phyloP scores from a whole-genome alignment of 106 monocot genomes.

The Ottelia alismoides region DNA sequence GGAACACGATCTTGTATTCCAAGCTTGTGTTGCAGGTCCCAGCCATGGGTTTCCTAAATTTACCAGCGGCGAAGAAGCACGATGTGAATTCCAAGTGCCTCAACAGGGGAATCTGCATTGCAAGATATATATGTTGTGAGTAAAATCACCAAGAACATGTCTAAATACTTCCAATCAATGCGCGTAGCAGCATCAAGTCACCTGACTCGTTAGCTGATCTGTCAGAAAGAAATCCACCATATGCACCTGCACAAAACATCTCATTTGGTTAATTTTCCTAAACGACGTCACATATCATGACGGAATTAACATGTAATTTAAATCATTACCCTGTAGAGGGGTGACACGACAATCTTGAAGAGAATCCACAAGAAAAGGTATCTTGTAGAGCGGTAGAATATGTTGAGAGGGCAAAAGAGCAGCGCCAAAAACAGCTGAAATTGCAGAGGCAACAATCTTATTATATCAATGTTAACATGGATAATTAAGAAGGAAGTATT shows the following conservation, averaged over 20 bases:
- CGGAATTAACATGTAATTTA: no score
- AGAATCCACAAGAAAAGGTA: slow-evolving; percentile 66
- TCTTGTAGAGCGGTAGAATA: slow-evolving; percentile 82
- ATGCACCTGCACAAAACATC: slow-evolving; percentile 74
- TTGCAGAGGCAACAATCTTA: no score
- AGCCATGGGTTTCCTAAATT: slow-evolving; percentile 33
- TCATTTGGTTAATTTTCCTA: no score
- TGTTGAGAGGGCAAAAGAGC: slow-evolving; percentile 74
- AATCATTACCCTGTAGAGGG: slow-evolving; percentile 78
- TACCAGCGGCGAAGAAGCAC: slow-evolving; percentile 68
- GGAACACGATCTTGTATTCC: slow-evolving; percentile 55
- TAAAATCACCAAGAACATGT: neutral
- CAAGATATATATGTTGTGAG: neutral
- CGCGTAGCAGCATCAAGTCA: slow-evolving; percentile 4
- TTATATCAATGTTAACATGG: no score
- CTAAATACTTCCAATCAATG: neutral
- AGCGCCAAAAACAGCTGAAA: slow-evolving; percentile 45
- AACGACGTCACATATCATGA: no score
- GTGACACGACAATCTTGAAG: slow-evolving; percentile 73
- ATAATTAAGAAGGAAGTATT: no score
- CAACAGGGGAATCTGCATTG: slow-evolving; percentile 78
- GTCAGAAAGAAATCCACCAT: slow-evolving; percentile 99
- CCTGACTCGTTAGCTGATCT: slow-evolving; percentile 94
- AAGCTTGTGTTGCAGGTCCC: slow-evolving; percentile 50
- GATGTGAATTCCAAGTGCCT: slow-evolving; percentile 85